These are phyloP conservation scores for Calonectria crousiana DNA, from an alignment of 2,329 filamentous ascomycete species.

Conservation along the genomic window DNA sequence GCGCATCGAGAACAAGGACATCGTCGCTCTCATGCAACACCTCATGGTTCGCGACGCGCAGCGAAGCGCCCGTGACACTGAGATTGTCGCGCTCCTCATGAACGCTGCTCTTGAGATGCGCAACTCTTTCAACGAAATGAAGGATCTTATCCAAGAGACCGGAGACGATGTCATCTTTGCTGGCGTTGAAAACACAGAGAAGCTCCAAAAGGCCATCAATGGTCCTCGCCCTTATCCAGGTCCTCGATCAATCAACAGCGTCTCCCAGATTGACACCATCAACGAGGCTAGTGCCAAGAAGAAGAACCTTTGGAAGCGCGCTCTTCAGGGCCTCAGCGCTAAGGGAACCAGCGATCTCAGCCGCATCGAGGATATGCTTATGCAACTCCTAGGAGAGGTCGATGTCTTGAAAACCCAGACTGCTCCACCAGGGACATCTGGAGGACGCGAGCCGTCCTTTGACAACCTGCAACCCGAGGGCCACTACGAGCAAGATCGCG, in stretches of 20 bases:
- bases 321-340: conserved; percentile 89
- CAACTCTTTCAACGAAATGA: conserved; percentile 95
- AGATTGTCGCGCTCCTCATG: conserved; percentile 94
- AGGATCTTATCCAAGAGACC: conserved; percentile 89
- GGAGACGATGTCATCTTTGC: conserved; percentile 87
- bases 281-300: conserved; percentile 80
- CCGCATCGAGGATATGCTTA: conserved; percentile 91
- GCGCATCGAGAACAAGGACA: conserved; percentile 94
- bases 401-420: conserved; percentile 80
- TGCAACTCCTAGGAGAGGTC: conserved; percentile 91
- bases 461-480: conserved; percentile 74
- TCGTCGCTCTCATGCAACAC: conserved; percentile 98
- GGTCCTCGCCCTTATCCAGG: conserved; percentile 87
- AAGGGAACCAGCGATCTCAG: conserved; percentile 90
- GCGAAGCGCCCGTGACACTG: conserved; percentile 94
- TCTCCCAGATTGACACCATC: conserved; percentile 65
- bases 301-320: conserved; percentile 92
- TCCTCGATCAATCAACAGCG: conserved; percentile 70
- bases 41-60: conserved; percentile 96
- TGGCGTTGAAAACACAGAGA: conserved; percentile 88
- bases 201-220: conserved; percentile 84
- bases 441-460: conserved; percentile 72
- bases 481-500: conserved; percentile 76
- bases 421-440: conserved; percentile 49
- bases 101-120: conserved; percentile 97